phyloP scores from a whole-genome alignment of 2,329 filamentous ascomycete species.

The Aspergillus brasiliensis region DNA sequence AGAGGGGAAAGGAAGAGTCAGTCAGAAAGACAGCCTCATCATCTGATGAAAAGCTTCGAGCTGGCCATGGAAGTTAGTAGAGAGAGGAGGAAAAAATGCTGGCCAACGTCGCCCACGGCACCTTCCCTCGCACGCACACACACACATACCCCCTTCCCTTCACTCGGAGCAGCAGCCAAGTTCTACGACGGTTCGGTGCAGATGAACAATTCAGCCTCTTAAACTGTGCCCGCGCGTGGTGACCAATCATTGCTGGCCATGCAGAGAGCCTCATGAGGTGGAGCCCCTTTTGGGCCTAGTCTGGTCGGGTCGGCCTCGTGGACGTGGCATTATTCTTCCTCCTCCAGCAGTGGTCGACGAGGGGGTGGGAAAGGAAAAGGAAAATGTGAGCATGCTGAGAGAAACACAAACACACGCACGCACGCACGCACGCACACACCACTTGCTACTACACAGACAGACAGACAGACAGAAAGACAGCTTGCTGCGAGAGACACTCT shows the following conservation, averaged over 20 bases:
- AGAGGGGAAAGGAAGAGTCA: not conserved
- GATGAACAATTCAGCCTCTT: slow-evolving; percentile 28
- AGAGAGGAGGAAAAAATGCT: not conserved
- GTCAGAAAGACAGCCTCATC: not conserved
- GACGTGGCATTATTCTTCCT: slow-evolving; percentile 21
- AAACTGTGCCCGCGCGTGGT: slow-evolving; percentile 12
- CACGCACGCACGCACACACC: too few relatives aligned
- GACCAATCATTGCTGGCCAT: slow-evolving; percentile 19
- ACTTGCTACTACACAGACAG: not conserved
- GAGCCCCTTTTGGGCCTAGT: slow-evolving; percentile 19
- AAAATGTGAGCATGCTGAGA: not conserved
- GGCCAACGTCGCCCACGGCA: too few relatives aligned
- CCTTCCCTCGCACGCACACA: not conserved
- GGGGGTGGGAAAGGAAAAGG: not conserved
- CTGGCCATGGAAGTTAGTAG: not conserved
- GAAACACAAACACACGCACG: too few relatives aligned
- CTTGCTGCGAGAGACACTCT: too few relatives aligned
- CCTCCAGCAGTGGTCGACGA: not conserved
- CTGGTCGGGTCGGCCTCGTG: slow-evolving; percentile 20
- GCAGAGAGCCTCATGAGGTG: slow-evolving; percentile 24
- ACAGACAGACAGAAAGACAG: too few relatives aligned
- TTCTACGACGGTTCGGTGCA: slow-evolving; percentile 27
- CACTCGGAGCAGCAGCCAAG: slow-evolving; percentile 10
- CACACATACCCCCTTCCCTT: not conserved
- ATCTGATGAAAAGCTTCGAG: not conserved